Evolutionary conservation across 2,329 filamentous ascomycete genomes (phyloP), one percentile per base, ranked within the genome.

Genomic region (Paraphaeosphaeria sporulosa): DNA sequence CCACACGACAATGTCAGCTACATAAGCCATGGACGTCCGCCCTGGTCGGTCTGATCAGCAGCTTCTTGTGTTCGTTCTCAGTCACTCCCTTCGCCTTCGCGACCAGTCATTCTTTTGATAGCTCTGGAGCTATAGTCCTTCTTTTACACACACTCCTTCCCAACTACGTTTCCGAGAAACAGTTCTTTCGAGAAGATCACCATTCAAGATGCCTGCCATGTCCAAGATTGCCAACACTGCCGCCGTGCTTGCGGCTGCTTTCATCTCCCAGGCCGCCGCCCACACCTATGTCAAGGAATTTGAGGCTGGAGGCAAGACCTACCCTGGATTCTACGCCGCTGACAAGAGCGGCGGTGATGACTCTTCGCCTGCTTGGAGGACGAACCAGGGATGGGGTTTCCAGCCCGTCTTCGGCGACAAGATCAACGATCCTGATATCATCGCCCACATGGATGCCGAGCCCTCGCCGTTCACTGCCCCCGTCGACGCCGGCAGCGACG

Each of bases 361-460:
- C 57, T 52, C 70, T 50, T 74, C 72, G 3, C 73, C 73, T 30
- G 73, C 73, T 5, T 75, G 73, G 73, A 71, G 69, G 66, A 75
- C 73, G 48, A 65, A 66, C 58, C 73, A 74, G 51, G 72, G 72
- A 15, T 74, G 72, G 73, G 73, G 73, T 15, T 73, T 64, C 53
- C 66, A 73, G 38, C 73, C 73, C 23, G 60, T 76, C 27, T 67
- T 66, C 42, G 72, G 73, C 27, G 59, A 64, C 62, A 57, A 69
- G 42, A 66, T 76, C 48, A 68, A 66, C 58, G 56, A 65, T 44
- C 61, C 64, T 10, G 70, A 75, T 50, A 75, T 75, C 64, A 76
- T 76, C 47, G 71, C 71, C 19, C 72, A 75, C 63, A 69, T 58
- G 40, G 64, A 75, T 36, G 73, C 70, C n/a, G 61, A 58, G 8